Conservation (phyloP, 73 alveolate genomes). For the Tetrahymena elliotti region DNA sequence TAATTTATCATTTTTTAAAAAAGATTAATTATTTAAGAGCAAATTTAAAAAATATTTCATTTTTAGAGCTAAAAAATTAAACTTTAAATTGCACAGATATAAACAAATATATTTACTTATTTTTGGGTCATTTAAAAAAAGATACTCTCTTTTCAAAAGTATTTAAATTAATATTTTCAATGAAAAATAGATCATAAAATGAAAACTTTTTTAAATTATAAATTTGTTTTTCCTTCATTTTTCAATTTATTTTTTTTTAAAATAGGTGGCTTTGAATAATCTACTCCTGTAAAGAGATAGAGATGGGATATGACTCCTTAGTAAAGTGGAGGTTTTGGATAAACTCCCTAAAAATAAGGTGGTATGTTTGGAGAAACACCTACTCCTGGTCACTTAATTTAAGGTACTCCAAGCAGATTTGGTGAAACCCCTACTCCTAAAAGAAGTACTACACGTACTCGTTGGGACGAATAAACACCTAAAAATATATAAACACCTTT, state of each 20-base stretch:
- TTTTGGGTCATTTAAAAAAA: background rate
- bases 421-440: conserved; percentile 46
- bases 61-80: background rate
- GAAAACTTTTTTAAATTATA: background rate
- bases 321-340: background rate
- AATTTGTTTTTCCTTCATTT: too few relatives aligned
- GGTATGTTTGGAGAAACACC: conserved; percentile 45
- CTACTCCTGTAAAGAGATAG: background rate
- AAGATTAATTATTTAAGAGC: background rate
- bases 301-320: background rate
- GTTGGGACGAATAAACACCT: conserved; percentile 40
- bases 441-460: conserved; percentile 19
- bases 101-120: too few relatives aligned
- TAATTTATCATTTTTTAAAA: background rate
- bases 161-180: too few relatives aligned
- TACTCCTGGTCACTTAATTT: conserved; percentile 31
- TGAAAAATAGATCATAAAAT: too few relatives aligned
- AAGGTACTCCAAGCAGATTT: conserved; percentile 26
- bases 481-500: conserved; percentile 2
- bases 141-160: background rate
- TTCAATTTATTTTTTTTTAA: background rate
- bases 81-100: too few relatives aligned
- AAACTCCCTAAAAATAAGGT: conserved; percentile 21
- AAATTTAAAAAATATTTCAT: background rate
- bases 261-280: background rate